Base-by-base conservation (phyloP, 208 protist species). In the Trypanosoma brucei region DNA sequence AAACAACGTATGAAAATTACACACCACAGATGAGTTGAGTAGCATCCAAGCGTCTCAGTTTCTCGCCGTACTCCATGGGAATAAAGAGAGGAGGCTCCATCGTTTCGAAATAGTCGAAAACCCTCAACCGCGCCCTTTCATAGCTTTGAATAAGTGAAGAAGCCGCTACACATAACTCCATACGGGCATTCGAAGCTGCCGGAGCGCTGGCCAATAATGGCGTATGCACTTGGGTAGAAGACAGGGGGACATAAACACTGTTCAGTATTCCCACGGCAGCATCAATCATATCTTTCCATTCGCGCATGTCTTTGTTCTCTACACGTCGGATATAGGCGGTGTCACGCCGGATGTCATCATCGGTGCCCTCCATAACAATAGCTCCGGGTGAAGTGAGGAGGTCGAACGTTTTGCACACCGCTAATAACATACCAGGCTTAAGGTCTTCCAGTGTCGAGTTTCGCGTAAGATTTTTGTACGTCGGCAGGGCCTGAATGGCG, bases 361-460 rank as follows among this genome's bases (percentile, higher is more conserved):
- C 51, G 2, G 65, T 35, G 1, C 85, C 88, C 34, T 85, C 70
- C 64, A 94, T 59, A 2, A 94, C 78, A 50, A 74, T 81, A 2
- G 85, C 82, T 13, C 77, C 76, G 38, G 88, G 88, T 5, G 77
- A 91, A 30, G 81, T 85, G 53, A 89, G 81, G 22, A 94, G 77
- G 49, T 94, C 88, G 22, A 83, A 59, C 8, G 88, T 94, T 37
- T 81, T 72, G 7, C 39, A 33, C 42, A 91, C 70, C 36, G 51
- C 42, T 8, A 69, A 57, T n/a, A 84, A 42, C 40, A 39, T 62
- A 22, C 70, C 70, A 9, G 61, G 48, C 6, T 59, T 58, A n/a
- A 66, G 68, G 0, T 65, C 40, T 2, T 69, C 54, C 48, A 88
- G 79, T n/a, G 80, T 34, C 7, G 40, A 72, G 35, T 71, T 72